Conservation (phyloP, 139 green algal genomes). For the Chlorella vulgaris region DNA sequence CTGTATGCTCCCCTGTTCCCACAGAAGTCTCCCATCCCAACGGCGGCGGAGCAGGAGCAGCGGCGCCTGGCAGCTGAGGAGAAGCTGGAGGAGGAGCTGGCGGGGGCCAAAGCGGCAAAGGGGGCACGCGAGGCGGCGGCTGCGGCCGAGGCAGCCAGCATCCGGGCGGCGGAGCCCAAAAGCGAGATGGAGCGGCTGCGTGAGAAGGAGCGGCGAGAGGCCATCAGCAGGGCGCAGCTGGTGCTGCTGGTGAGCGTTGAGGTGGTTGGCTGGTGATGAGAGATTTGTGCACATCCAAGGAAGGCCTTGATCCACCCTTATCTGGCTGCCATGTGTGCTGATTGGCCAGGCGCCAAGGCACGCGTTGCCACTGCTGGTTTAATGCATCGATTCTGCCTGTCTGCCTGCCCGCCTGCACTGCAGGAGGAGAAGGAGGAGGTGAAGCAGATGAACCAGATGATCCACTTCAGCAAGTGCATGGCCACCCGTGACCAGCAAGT, state of each 20-base stretch:
- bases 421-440: slow-evolving; percentile 31
- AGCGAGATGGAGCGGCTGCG: slow-evolving; percentile 29
- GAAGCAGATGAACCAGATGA: slow-evolving; percentile 35
- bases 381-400: too few species aligned
- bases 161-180: neutral
- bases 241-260: slow-evolving; percentile 16
- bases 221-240: slow-evolving; percentile 24
- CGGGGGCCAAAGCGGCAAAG: neutral
- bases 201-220: slow-evolving; percentile 7
- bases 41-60: neutral
- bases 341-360: too few species aligned
- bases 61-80: neutral
- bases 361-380: too few species aligned
- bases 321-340: too few species aligned
- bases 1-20: too few species aligned
- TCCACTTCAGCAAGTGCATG: slow-evolving; percentile 28
- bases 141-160: neutral
- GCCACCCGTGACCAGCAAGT: slow-evolving; percentile 25
- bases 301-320: too few species aligned
- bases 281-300: too few species aligned
- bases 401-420: neutral
- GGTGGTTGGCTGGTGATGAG: neutral
- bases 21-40: slow-evolving; percentile 15
- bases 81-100: slow-evolving; percentile 21
- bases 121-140: neutral